These are phyloP conservation scores for Venturia oleaginea DNA, from an alignment of 2,329 filamentous ascomycete genomes.

Conservation along the genomic window DNA sequence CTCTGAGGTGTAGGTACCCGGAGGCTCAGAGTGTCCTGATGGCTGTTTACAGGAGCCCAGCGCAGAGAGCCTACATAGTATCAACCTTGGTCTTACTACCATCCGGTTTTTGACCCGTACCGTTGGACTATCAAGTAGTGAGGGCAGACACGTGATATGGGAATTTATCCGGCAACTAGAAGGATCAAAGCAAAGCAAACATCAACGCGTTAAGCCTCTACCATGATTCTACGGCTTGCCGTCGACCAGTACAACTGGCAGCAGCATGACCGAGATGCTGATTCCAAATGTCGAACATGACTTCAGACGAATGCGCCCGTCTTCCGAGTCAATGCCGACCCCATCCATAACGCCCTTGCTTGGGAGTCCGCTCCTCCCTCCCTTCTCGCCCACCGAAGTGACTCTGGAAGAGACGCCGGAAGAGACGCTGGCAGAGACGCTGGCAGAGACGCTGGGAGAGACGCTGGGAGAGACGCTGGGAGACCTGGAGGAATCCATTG, in stretches of 20 bases:
- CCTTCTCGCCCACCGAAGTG: neutral
- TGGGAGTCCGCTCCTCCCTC: slow-evolving; percentile 4
- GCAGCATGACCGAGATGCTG: slow-evolving; percentile 9
- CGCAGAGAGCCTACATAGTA: no score
- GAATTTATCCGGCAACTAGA: no score
- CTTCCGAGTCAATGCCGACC: neutral
- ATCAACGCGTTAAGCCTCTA: no score
- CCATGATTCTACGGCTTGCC: neutral
- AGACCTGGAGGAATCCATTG: neutral
- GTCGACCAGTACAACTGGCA: neutral
- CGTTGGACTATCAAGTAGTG: no score
- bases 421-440: neutral
- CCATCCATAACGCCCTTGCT: slow-evolving; percentile 5
- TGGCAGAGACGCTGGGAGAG: neutral
- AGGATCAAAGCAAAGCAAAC: no score
- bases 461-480: slow-evolving; percentile 6
- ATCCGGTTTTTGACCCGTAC: no score
- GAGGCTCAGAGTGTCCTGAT: no score
- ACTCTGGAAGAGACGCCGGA: neutral
- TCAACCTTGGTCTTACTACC: no score
- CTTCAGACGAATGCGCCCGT: neutral
- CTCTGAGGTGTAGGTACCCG: no score
- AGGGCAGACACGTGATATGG: no score
- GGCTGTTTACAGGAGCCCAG: no score
- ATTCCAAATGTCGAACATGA: slow-evolving; percentile 1